A percentile compares a stretch with the other conserved stretches of the same genome.
Evolutionary conservation across 2,329 filamentous ascomycete genomes (phyloP).

Genomic region (Paraphoma chrysanthemicola): DNA sequence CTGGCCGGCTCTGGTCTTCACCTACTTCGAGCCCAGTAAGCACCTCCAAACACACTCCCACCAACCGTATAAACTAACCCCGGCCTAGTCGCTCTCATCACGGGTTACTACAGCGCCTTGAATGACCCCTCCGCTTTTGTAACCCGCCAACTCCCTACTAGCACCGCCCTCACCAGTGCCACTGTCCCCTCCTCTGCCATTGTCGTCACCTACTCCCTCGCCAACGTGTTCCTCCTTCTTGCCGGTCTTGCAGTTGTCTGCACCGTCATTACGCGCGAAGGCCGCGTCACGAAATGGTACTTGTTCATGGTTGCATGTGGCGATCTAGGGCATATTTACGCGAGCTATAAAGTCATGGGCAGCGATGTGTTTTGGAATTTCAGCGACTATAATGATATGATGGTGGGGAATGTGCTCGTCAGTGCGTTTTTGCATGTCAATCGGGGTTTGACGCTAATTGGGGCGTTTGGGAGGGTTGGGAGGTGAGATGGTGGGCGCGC

Average conservation of each 20-base stretch:
- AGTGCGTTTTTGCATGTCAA: constrained; percentile 33
- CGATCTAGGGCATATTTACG: constrained; percentile 34
- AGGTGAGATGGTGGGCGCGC: background rate
- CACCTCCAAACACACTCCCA: background rate
- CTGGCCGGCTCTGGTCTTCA: constrained; percentile 36
- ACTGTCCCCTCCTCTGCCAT: constrained; percentile 12
- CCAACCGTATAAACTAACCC: background rate
- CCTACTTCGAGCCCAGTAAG: constrained; percentile 37
- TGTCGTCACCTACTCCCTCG: constrained; percentile 28
- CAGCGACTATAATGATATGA: constrained; percentile 25
- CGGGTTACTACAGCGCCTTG: constrained; percentile 24
- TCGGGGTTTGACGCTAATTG: constrained; percentile 25
- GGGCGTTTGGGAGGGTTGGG: constrained; percentile 30
- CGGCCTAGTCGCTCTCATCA: constrained; percentile 11
- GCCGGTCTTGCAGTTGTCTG: constrained; percentile 26
- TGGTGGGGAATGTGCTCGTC: constrained; percentile 36
- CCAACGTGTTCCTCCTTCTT: constrained; percentile 34
- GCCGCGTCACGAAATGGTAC: constrained; percentile 29
- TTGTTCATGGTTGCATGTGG: constrained; percentile 25
- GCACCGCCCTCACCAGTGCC: background rate
- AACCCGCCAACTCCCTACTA: constrained; percentile 21
- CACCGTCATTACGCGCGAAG: constrained; percentile 32
- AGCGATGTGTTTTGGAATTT: constrained; percentile 31
- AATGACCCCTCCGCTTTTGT: constrained; percentile 21
- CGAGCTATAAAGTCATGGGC: constrained; percentile 30